Evolutionary conservation across 345 rosid species (phyloP).

Genomic region (Chamaenerion angustifolium): DNA sequence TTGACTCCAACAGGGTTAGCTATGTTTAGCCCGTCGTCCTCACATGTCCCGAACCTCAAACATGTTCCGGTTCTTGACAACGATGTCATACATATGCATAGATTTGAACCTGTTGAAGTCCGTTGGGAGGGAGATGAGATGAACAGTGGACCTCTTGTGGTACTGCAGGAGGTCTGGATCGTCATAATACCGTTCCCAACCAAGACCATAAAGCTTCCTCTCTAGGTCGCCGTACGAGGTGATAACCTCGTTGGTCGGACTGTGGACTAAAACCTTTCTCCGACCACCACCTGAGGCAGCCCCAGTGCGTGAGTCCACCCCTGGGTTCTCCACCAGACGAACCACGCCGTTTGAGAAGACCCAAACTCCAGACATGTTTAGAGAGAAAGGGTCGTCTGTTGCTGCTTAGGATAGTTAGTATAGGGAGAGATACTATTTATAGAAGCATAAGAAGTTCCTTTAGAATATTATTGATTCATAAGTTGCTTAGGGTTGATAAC

Average conservation of each 20-base stretch:
- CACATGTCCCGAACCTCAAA: constrained; percentile 58
- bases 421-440: no score
- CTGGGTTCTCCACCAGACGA: constrained; percentile 46
- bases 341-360: constrained; percentile 56
- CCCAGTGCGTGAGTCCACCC: constrained; percentile 20
- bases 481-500: no score
- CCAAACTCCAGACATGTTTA: constrained; percentile 68
- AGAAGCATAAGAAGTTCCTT: no score
- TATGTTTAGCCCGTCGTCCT: no score
- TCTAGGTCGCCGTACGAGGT: constrained; percentile 50
- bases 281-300: constrained; percentile 9
- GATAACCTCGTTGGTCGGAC: constrained; percentile 45
- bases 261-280: constrained; percentile 21
- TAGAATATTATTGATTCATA: no score
- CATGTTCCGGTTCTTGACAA: constrained; percentile 55
- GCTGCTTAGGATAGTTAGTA: no score
- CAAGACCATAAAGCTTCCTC: constrained; percentile 38
- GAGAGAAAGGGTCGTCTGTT: no score
- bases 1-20: no score
- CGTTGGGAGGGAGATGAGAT: constrained; percentile 64
- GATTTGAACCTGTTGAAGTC: constrained; percentile 56
- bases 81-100: constrained; percentile 78
- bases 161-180: constrained; percentile 60
- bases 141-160: constrained; percentile 48
- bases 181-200: constrained; percentile 60